Evolutionary conservation across 176 grass and related monocot genomes (phyloP).

Genomic region (Cenchrus purpureus): DNA sequence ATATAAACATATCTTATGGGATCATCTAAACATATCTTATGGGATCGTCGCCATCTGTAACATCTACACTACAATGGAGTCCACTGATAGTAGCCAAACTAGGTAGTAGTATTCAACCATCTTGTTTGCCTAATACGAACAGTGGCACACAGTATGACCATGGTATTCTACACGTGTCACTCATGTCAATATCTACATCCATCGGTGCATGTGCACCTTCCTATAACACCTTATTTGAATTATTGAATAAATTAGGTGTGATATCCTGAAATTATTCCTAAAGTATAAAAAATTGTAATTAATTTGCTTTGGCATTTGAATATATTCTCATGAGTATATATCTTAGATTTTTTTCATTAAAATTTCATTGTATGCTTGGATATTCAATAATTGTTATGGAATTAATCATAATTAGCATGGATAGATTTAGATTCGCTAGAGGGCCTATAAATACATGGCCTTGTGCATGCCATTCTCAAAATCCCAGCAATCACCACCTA

Average conservation of each 20-base stretch:
- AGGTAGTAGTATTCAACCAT: not conserved
- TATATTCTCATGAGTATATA: not conserved
- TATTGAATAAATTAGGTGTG: not conserved
- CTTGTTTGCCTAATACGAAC: not conserved
- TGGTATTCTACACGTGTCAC: not conserved
- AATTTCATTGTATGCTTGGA: not conserved
- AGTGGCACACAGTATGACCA: not conserved
- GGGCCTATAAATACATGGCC: conserved; percentile 6
- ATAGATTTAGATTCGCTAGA: not conserved
- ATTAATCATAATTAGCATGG: not conserved
- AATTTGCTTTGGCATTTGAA: not conserved
- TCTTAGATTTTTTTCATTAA: not conserved
- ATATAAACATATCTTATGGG: not conserved
- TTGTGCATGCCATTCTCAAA: not conserved
- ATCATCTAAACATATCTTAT: not conserved
- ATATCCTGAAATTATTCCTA: not conserved
- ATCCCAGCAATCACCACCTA: not conserved
- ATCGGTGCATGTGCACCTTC: not conserved
- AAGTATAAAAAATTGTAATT: not conserved
- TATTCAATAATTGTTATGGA: not conserved
- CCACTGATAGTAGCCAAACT: not conserved
- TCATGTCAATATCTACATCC: not conserved
- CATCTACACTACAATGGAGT: not conserved
- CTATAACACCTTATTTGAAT: not conserved
- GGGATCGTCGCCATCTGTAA: not conserved